These are phyloP conservation scores for Arthrobotrys sphaeroides DNA, from an alignment of 2,329 filamentous ascomycete genomes.

Conservation along the genomic window DNA sequence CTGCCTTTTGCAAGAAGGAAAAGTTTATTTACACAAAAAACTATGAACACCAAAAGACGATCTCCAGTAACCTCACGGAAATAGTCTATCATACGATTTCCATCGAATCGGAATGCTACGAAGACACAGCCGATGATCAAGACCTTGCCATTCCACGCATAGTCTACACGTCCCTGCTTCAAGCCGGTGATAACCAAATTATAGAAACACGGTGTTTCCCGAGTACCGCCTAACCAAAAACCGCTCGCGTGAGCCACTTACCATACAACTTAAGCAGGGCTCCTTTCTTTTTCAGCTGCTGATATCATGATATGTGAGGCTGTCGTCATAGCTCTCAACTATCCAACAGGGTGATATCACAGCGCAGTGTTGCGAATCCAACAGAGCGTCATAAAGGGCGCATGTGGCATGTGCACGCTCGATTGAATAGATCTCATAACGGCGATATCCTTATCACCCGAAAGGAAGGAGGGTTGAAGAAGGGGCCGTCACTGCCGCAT, in stretches of 20 bases:
- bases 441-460: not conserved
- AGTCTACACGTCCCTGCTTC: not conserved
- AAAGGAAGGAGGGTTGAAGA: not conserved
- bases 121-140: not conserved
- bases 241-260: not conserved
- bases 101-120: not conserved
- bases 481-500: conserved; percentile 18
- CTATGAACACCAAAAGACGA: not conserved
- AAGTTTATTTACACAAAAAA: not conserved
- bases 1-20: not conserved
- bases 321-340: conserved; percentile 12
- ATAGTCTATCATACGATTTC: not conserved
- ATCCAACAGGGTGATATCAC: conserved; percentile 9
- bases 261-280: not conserved
- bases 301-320: conserved; percentile 9
- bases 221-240: not conserved
- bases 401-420: conserved; percentile 9
- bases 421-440: not conserved
- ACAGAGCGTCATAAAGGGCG: conserved; percentile 1
- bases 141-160: not conserved
- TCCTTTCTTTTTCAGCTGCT: not conserved
- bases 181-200: not conserved
- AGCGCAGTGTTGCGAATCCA: not conserved
- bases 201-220: not conserved
- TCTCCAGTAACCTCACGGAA: too few relatives aligned